Base-by-base conservation (phyloP, 2,329 filamentous ascomycete species). In the Botrytis galanthina region DNA sequence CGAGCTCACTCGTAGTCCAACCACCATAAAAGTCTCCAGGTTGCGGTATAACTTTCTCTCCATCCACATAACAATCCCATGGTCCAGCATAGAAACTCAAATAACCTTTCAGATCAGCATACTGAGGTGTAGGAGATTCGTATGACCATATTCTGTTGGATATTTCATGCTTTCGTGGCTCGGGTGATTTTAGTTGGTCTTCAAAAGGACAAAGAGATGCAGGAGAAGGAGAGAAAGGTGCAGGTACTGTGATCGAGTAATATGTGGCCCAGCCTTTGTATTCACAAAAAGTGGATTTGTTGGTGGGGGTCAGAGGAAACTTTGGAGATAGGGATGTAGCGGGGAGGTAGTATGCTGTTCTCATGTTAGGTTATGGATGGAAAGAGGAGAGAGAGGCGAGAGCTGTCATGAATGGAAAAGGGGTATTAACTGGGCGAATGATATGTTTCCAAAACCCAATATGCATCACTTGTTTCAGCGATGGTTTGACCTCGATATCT, bases 11-110 rank as follows among this genome's bases (percentile, higher is more conserved):
- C 67, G 88, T 90, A 74, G 88, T 86, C 88, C 89, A 91, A 3
- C 89, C 89, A 37, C 89, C 89, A 80, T 90, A 90, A 76, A 90
- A 90, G 76, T 90, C 88, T 12, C 87, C 87, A 26, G 87, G 87
- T 81, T 90, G 88, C 57, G 87, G 82, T 79, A 86, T 83, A 32
- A 90, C 89, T 78, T 84, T 84, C 80, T 90, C 88, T 16, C 87
- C 87, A 79, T 90, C 88, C 7, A 90, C 88, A 79, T 84, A 88
- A 77, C 88, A 91, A 73, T 89, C 86, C 88, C 88, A 90, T 20
- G 88, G 88, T 22, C 85, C 87, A 20, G 87, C 87, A 78, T 89
- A 91, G 77, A 91, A 88, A 59, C 86, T 87, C 69, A 91, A 77
- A 80, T 87, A 87, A 22, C 85, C 87, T 77, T 85, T 86, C 78